phyloP scores from a whole-genome alignment of 208 protist genomes.

The Tritrichomonas foetus region DNA sequence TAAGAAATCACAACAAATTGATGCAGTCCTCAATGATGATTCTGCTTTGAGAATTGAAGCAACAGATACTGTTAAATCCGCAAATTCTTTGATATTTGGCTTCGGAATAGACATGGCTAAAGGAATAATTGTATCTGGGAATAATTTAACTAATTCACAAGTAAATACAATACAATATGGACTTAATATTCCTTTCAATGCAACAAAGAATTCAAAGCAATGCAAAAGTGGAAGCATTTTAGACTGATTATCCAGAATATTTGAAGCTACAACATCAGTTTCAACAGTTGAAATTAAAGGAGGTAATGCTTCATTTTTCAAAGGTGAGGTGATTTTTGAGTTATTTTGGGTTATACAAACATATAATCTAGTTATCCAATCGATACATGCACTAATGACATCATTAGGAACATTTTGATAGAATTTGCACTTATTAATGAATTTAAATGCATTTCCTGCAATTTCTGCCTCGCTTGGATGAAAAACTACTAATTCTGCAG shows the following conservation, averaged over 20 bases:
- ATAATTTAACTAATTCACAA: not conserved
- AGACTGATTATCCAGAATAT: not conserved
- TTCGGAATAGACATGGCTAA: not conserved
- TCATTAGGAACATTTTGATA: no score
- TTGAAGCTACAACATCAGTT: constrained; percentile 1
- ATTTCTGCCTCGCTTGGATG: not conserved
- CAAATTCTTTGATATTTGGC: not conserved
- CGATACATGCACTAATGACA: not conserved
- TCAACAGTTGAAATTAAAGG: not conserved
- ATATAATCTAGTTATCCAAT: not conserved
- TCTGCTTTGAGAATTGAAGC: not conserved
- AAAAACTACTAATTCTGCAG: not conserved
- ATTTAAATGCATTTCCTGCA: not conserved
- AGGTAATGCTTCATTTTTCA: not conserved
- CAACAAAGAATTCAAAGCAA: not conserved
- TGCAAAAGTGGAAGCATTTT: not conserved
- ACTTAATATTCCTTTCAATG: not conserved
- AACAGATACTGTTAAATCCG: not conserved
- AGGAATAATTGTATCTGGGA: not conserved
- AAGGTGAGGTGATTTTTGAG: not conserved
- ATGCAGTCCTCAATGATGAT: not conserved
- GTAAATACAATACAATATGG: not conserved
- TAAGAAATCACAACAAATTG: not conserved
- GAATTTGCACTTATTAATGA: not conserved
- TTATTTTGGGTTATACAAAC: not conserved